Percentiles rank a stretch among this genome's conserved stretches.
Evolutionary conservation across 768 basidiomycete genomes (phyloP).

Genomic region (Leucocoprinus leucothites): DNA sequence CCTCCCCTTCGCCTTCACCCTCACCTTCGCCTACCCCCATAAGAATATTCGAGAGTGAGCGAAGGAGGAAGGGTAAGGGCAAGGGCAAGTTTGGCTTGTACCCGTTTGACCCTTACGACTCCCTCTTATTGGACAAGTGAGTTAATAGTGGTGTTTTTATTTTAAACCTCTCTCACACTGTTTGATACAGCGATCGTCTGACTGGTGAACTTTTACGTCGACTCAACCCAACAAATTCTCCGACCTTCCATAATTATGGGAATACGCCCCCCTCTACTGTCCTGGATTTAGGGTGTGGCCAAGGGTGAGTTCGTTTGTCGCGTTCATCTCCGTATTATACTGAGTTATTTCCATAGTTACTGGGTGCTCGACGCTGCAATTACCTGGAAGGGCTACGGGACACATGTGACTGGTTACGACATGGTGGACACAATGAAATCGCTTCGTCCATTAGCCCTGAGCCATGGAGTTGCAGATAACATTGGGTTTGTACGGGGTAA

Average conservation of each 20-base stretch:
- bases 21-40: no score
- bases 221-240: constrained; percentile 49
- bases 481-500: constrained; percentile 58
- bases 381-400: constrained; percentile 50
- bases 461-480: constrained; percentile 32
- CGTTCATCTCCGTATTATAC: background rate
- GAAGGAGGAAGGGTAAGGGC: no score
- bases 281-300: constrained; percentile 73
- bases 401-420: constrained; percentile 62
- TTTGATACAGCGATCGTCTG: constrained; percentile 49
- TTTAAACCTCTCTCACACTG: no score
- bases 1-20: no score
- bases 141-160: no score
- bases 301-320: constrained; percentile 35
- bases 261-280: constrained; percentile 46
- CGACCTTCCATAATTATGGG: constrained; percentile 54
- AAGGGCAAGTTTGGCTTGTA: no score
- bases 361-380: constrained; percentile 66
- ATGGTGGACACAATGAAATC: constrained; percentile 42
- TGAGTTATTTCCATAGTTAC: constrained; percentile 19
- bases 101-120: no score
- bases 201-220: constrained; percentile 50
- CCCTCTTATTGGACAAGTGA: no score
- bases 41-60: no score
- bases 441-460: constrained; percentile 29